Evolutionary conservation across 805 yeast genomes (phyloP), one percentile per base, ranked within the genome.

Genomic region (Metschnikowia shivogae): DNA sequence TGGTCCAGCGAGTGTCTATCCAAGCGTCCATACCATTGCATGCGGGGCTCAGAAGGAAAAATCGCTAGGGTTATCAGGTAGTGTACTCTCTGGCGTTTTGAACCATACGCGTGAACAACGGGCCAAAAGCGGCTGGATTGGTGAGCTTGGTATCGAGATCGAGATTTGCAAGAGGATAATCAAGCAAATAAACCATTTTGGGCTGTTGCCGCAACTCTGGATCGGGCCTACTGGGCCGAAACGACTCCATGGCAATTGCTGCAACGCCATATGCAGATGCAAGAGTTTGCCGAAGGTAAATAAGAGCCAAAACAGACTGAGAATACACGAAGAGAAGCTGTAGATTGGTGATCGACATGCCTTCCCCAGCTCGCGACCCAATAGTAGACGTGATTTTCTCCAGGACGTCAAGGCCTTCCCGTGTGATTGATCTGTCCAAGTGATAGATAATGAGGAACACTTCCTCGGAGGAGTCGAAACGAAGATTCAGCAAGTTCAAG

Each of bases 401-500:
- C 5, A 59, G 43, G 10, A 77, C 47, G 22, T 68, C 68, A 17
- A 65, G 52, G 2, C 78, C 81, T 34, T 73, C 72, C 3, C 65
- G 60, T 1, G 72, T 55, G 1, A 78, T 53, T 0, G 71, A 47
- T 36, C 68, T 58, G 44, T 81, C 81, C 30, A 82, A 55, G 1
- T 66, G 72, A 36, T 64, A 59, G 3, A 79, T 54, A 1, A 82
- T 27, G 0, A 65, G 47, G 37, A 74, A 70, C 0, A 78, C 72
- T 42, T 84, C 88, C 44, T 82, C 87, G 37, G 72, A 57, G 0
- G 72, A 64, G 0, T 55, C 50, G 35, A 80, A 71, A 2, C 63
- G 65, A 12, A 73, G 53, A 3, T 39, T 48, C 57, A 49, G 56
- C 6, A 82, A 43, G 47, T 78, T 76, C 1, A 62, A 44, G 1